A percentile compares a stretch with the other conserved stretches of the same genome.
phyloP scores from a whole-genome alignment of 1,284 basidiomycete genomes.

The Trichosporon coremiiforme region DNA sequence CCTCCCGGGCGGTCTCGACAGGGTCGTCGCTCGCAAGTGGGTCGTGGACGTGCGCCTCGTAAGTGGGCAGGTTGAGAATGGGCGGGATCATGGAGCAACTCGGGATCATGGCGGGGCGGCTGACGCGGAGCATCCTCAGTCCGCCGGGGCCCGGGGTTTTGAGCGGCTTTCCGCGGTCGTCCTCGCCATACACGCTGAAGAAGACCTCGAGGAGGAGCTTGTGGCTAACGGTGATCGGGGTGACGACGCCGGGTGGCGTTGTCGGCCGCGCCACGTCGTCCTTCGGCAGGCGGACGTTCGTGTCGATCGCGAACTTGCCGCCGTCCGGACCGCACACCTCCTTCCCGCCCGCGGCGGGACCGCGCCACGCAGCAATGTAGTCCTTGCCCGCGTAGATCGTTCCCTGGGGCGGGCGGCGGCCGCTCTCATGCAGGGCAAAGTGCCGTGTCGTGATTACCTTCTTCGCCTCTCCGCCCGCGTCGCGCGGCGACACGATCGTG shows the following conservation, averaged over 20 bases:
- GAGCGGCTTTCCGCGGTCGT: conserved; percentile 35
- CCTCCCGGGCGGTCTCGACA: neutral
- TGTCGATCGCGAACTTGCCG: conserved; percentile 27
- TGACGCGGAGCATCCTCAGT: conserved; percentile 48
- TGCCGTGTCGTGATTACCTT: conserved; percentile 24
- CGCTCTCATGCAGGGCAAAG: conserved; percentile 30
- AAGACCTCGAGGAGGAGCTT: conserved; percentile 50
- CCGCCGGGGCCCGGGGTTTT: conserved; percentile 43
- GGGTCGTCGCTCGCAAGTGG: conserved; percentile 13
- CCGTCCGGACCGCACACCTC: conserved; percentile 27
- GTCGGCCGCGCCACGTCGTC: conserved; percentile 45
- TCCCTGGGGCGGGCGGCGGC: conserved; percentile 29
- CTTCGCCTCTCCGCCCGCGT: conserved; percentile 30
- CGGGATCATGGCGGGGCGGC: conserved; percentile 45
- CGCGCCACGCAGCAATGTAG: conserved; percentile 38
- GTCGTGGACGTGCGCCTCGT: conserved; percentile 25
- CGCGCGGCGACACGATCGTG: conserved; percentile 40
- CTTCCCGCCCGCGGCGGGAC: conserved; percentile 27
- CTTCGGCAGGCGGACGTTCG: conserved; percentile 42
- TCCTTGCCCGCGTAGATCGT: conserved; percentile 30
- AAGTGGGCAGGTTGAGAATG: conserved; percentile 27
- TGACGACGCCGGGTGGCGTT: conserved; percentile 42
- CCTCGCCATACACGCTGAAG: conserved; percentile 50
- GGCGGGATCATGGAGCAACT: conserved; percentile 35
- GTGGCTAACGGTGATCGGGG: conserved; percentile 51